Evolutionary conservation across 257 asterid genomes (phyloP).

Genomic region (Fraxinus quadrangulata): DNA sequence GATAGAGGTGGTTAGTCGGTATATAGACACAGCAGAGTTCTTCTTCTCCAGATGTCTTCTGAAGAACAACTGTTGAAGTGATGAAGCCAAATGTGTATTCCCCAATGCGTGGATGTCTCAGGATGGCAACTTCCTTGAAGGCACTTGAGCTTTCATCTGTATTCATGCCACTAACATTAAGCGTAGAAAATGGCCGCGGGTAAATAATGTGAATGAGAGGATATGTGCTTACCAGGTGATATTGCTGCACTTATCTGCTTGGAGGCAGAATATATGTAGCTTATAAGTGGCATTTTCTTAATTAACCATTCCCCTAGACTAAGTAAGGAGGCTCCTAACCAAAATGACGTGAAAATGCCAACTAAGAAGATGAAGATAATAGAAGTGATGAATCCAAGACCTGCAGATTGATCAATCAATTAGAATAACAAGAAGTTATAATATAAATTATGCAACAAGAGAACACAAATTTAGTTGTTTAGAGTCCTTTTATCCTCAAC

Average conservation of each 20-base stretch:
- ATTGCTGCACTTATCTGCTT: slow-evolving; percentile 37
- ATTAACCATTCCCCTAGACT: slow-evolving; percentile 38
- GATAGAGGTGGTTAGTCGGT: slow-evolving; percentile 32
- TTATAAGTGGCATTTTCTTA: slow-evolving; percentile 33
- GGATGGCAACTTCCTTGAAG: slow-evolving; percentile 36
- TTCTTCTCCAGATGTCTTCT: slow-evolving; percentile 14
- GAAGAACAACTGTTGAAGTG: slow-evolving; percentile 28
- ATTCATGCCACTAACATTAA: neutral
- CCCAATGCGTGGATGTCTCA: slow-evolving; percentile 32
- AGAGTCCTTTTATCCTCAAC: neutral
- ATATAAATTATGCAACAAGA: too few relatives aligned
- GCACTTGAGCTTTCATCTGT: slow-evolving; percentile 30
- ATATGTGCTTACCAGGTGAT: slow-evolving; percentile 24
- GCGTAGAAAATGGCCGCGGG: neutral
- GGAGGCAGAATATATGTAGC: slow-evolving; percentile 33
- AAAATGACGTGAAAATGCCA: slow-evolving; percentile 34
- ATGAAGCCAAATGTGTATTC: slow-evolving; percentile 37
- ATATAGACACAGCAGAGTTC: slow-evolving; percentile 32
- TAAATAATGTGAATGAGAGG: neutral
- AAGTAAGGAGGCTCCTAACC: slow-evolving; percentile 35
- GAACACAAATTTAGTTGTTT: too few relatives aligned
- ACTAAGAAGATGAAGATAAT: slow-evolving; percentile 32
- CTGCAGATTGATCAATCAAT: slow-evolving; percentile 4
- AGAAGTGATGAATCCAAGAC: slow-evolving; percentile 38
- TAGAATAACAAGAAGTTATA: neutral